A percentile compares a stretch with the other conserved stretches of the same genome.
Evolutionary conservation across 148 eudicot genomes (phyloP).

Genomic region (Heliamphora exappendiculata): DNA sequence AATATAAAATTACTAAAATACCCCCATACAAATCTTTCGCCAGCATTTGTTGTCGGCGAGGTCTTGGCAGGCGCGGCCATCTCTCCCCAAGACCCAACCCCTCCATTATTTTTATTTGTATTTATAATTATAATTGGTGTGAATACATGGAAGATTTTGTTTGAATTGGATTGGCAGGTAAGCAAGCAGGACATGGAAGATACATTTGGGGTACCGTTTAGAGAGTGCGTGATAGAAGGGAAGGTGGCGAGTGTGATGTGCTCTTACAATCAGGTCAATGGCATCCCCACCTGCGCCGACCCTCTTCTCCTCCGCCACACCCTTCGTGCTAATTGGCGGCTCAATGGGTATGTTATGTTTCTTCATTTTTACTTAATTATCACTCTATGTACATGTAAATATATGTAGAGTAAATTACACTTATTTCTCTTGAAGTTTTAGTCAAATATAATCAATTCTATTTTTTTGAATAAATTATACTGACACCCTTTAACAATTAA

Average conservation of each 20-base stretch:
- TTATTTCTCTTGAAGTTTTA: neutral
- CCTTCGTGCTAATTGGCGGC: constrained; percentile 64
- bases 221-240: constrained; percentile 74
- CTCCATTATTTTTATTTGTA: no score
- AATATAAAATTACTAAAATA: no score
- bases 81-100: no score
- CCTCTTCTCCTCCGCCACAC: constrained; percentile 68
- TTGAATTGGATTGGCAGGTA: no score
- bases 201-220: constrained; percentile 74
- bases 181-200: constrained; percentile 81
- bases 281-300: constrained; percentile 86
- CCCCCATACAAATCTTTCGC: no score
- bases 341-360: constrained; percentile 44
- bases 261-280: constrained; percentile 88
- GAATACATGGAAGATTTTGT: no score
- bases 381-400: neutral
- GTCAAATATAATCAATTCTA: no score
- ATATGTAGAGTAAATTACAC: neutral
- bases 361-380: neutral
- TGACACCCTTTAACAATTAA: no score
- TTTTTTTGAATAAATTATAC: no score
- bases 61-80: no score
- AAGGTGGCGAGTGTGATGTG: constrained; percentile 95
- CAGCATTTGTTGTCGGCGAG: no score
- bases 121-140: no score